Evolutionary conservation across 768 basidiomycete genomes (phyloP).

Genomic region (Russula virescens): DNA sequence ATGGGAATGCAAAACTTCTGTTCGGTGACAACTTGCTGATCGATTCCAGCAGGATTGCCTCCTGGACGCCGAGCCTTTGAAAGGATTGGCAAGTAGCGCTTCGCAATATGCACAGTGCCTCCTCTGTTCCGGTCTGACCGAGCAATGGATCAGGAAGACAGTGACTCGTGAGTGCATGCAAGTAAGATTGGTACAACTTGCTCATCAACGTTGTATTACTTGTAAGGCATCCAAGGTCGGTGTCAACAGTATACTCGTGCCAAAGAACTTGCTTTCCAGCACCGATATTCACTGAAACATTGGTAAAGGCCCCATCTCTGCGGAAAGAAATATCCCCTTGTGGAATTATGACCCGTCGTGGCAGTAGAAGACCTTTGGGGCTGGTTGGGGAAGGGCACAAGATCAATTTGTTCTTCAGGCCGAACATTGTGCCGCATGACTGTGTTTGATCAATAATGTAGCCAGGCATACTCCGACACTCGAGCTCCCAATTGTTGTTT

Average conservation of each 20-base stretch:
- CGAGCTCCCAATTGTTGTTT: constrained; percentile 29
- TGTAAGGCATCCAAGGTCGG: constrained; percentile 29
- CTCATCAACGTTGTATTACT: constrained; percentile 29
- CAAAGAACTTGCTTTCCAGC: constrained; percentile 16
- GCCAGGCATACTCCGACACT: constrained; percentile 38
- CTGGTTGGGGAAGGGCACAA: neutral
- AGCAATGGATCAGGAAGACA: constrained; percentile 42
- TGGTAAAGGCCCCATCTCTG: neutral
- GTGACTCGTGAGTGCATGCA: constrained; percentile 42
- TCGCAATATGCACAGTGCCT: constrained; percentile 38
- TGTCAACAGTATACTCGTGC: constrained; percentile 31
- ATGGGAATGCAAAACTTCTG: neutral
- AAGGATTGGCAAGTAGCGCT: constrained; percentile 39
- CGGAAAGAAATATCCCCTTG: neutral
- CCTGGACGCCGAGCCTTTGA: constrained; percentile 28
- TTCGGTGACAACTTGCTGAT: neutral
- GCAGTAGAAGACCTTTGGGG: neutral
- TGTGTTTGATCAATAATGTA: constrained; percentile 40
- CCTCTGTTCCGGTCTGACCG: constrained; percentile 39
- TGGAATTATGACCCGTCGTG: constrained; percentile 12
- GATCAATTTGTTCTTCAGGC: constrained; percentile 33
- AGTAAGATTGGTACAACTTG: constrained; percentile 36
- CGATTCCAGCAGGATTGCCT: neutral
- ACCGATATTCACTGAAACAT: neutral
- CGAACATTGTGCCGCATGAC: constrained; percentile 40